phyloP scores from a whole-genome alignment of 192 early-diverging fungal genomes.

The Obelidium mucronatum region DNA sequence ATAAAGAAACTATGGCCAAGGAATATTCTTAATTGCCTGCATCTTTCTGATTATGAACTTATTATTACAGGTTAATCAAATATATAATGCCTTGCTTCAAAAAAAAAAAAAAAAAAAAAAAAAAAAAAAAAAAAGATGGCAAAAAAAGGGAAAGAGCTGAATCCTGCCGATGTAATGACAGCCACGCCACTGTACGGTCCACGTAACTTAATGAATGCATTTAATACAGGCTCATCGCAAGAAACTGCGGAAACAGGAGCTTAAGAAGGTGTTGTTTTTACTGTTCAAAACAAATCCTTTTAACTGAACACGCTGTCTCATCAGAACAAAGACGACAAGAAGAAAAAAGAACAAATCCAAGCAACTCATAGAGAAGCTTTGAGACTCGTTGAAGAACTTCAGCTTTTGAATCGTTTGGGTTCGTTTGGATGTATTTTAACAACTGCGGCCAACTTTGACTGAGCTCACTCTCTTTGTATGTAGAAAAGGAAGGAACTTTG shows the following conservation, averaged over 20 bases:
- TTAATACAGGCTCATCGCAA: constrained; percentile 49
- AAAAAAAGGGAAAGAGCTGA: constrained; percentile 36
- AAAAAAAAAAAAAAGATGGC: constrained; percentile 25
- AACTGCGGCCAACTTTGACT: constrained; percentile 1
- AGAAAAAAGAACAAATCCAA: constrained; percentile 58
- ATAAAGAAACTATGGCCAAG: background rate
- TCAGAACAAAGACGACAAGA: constrained; percentile 73
- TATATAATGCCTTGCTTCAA: too few species aligned
- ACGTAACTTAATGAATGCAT: background rate
- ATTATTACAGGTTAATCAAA: too few species aligned
- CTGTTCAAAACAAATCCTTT: background rate
- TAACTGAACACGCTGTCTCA: background rate
- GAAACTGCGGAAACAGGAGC: constrained; percentile 60
- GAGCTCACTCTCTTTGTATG: constrained; percentile 26
- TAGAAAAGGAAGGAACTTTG: constrained; percentile 46
- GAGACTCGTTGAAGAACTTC: constrained; percentile 61
- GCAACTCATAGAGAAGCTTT: constrained; percentile 64
- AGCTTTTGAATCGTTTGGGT: constrained; percentile 55
- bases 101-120: too few species aligned
- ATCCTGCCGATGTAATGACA: constrained; percentile 26
- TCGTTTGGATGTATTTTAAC: constrained; percentile 16
- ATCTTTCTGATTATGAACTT: too few species aligned
- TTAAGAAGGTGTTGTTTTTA: constrained; percentile 58
- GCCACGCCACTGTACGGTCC: too few species aligned
- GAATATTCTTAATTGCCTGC: too few species aligned